Evolutionary conservation across 495 filamentous ascomycete genomes (phyloP), one percentile per base, ranked within the genome.

Genomic region (Letharia lupina): DNA sequence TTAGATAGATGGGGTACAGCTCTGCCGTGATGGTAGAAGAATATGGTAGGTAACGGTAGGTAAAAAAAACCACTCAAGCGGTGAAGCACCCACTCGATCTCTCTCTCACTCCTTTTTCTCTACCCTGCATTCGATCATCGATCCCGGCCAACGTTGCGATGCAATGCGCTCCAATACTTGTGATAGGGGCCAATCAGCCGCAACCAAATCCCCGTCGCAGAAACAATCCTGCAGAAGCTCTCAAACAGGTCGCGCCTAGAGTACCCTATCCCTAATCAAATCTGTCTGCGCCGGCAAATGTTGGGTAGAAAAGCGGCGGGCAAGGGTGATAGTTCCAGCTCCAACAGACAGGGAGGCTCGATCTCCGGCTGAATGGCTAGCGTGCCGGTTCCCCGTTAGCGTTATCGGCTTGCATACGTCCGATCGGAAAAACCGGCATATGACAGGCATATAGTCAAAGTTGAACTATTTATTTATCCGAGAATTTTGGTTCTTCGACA

Each of bases 361-460:
- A 45, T 47, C 15, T 28, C 28, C 7, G 31, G 3, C n/a, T 28
- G 42, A 20, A 9, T 62, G n/a, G 44, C 20, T 62, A 62, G 48
- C 47, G 61, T 40, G 45, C 37, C 35, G 35, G 20, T 54, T 11
- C 31, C 16, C 23, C 11, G 18, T 44, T 64, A 64, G 62, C 50
- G 45, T 64, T 64, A 64, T 64, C 62, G 48, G 42, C 50, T 3
- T 64, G 62, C 62, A 64, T 33, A 13, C 39, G 39, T 28, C 59
- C 59, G 44, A 61, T 62, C 40, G n/a, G 54, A 58, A 0, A 0
- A 16, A 11, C 3, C 44, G 13, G 44, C 13, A 45, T 20, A 18
- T 45, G 7, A 28, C 23, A 28, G 23, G 23, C 23, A 28, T 28
- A 28, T 28, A 28, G 23, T 28, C 23, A 28, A 28, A 28, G 23